Evolutionary conservation across 2,329 filamentous ascomycete species (phyloP).

Genomic region (Calonectria ilicicola): DNA sequence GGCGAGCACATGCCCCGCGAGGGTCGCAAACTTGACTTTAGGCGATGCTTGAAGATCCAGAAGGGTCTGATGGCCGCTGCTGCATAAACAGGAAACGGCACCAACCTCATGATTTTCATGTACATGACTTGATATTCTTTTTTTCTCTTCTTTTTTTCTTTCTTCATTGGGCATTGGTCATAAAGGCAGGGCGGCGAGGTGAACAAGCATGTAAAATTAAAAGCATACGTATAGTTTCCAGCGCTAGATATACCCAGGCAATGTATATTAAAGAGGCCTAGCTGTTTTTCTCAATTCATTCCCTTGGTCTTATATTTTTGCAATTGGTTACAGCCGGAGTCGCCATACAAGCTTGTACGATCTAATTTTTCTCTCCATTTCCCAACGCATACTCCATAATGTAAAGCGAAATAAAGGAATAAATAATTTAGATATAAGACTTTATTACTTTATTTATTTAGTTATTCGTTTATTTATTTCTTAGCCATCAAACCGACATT

Average conservation of each 20-base stretch:
- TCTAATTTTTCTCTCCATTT: too few relatives aligned
- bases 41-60: slow-evolving; percentile 58
- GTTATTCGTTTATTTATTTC: too few relatives aligned
- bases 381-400: too few relatives aligned
- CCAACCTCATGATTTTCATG: neutral
- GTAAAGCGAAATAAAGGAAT: too few relatives aligned
- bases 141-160: too few relatives aligned
- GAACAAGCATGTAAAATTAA: neutral
- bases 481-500: too few relatives aligned
- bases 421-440: too few relatives aligned
- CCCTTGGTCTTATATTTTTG: neutral
- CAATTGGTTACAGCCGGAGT: neutral
- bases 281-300: neutral
- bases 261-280: neutral
- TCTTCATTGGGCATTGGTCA: neutral
- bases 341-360: too few relatives aligned
- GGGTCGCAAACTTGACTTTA: slow-evolving; percentile 63
- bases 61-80: slow-evolving; percentile 51
- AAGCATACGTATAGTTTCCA: neutral
- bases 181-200: neutral
- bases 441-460: too few relatives aligned
- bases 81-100: slow-evolving; percentile 20
- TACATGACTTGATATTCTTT: neutral
- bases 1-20: slow-evolving; percentile 78
- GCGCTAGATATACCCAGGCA: neutral